Evolutionary conservation across 768 basidiomycete species (phyloP).

Genomic region (Russula sp.): DNA sequence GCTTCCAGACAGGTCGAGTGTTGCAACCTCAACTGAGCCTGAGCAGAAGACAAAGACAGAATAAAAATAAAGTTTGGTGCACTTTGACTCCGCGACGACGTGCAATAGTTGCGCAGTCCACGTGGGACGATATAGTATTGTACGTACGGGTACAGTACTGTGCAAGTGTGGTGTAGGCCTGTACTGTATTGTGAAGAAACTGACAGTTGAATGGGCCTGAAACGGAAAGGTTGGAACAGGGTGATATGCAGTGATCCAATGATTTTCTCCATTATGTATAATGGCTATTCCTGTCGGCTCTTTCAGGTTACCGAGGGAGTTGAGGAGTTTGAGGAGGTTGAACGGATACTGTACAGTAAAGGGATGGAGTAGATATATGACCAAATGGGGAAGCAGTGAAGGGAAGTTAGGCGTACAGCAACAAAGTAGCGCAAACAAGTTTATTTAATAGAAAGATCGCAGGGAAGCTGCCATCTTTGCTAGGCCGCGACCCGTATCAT

Average conservation of each 20-base stretch:
- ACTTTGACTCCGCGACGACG: not conserved
- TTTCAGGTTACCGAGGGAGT: not conserved
- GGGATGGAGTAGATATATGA: too few species aligned
- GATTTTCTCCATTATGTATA: not conserved
- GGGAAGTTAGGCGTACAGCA: too few species aligned
- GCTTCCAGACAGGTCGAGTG: conserved; percentile 64
- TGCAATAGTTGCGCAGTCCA: not conserved
- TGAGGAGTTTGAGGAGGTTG: not conserved
- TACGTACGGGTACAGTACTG: too few species aligned
- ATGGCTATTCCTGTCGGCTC: not conserved
- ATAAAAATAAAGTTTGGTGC: not conserved
- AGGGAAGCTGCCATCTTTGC: not conserved
- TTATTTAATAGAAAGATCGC: not conserved
- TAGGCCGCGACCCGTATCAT: too few species aligned
- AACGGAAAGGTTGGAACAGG: not conserved
- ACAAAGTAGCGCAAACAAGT: too few species aligned
- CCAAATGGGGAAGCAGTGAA: not conserved
- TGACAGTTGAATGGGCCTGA: not conserved
- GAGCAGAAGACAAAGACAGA: conserved; percentile 30
- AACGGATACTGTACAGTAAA: too few species aligned
- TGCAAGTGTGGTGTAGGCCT: not conserved
- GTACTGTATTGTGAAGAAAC: not conserved
- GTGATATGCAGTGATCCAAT: not conserved
- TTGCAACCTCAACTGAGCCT: not conserved
- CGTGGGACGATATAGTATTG: not conserved